A percentile compares a stretch with the other conserved stretches of the same genome.
Evolutionary conservation across 306 rosid genomes (phyloP).

Genomic region (Crataegus laevigata): DNA sequence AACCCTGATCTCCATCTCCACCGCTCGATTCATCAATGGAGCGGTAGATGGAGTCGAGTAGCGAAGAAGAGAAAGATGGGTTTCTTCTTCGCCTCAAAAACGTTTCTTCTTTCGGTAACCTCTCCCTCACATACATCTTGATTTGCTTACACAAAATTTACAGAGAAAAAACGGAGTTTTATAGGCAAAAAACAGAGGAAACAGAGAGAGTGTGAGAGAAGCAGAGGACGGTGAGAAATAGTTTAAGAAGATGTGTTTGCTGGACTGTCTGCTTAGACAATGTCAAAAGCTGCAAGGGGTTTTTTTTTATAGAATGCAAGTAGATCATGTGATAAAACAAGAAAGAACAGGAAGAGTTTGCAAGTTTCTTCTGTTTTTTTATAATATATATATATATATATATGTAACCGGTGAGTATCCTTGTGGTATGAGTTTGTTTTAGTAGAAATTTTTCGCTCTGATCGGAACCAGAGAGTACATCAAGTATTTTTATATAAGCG

Average conservation of each 20-base stretch:
- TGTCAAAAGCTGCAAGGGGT: conserved; percentile 43
- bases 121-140: conserved; percentile 33
- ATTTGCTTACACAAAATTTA: neutral
- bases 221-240: neutral
- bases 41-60: conserved; percentile 50
- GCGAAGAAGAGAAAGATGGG: conserved; percentile 64
- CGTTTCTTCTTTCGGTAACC: conserved; percentile 2
- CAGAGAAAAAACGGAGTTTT: conserved; percentile 13
- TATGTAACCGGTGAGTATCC: no score
- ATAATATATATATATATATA: no score
- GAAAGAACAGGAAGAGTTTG: neutral
- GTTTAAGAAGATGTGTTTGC: conserved; percentile 26
- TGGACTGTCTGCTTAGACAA: conserved; percentile 48
- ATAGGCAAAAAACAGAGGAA: neutral
- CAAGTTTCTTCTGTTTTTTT: neutral
- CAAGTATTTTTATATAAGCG: no score
- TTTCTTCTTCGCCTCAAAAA: conserved; percentile 55
- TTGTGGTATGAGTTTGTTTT: no score
- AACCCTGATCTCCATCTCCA: conserved; percentile 17
- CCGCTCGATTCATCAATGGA: conserved; percentile 46
- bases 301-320: conserved; percentile 34
- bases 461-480: no score
- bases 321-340: conserved; percentile 35
- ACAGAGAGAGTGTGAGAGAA: neutral
- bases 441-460: no score